Evolutionary conservation across 2,329 filamentous ascomycete species (phyloP), one percentile per base, ranked within the genome.

Genomic region (Xylariales sp.): DNA sequence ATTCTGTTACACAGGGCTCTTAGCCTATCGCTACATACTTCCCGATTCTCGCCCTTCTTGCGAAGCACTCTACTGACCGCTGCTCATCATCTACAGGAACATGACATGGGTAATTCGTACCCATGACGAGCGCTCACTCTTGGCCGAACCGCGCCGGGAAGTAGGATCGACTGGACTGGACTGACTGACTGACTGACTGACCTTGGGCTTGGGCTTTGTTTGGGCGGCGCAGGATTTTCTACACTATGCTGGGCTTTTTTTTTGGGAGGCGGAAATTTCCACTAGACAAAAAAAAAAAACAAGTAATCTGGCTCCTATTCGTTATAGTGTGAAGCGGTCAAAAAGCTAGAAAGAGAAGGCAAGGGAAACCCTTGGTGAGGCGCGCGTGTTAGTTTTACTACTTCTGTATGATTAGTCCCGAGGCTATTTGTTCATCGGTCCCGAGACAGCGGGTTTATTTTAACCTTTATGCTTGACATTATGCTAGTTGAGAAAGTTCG

Each of bases 101-200:
- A 91, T 75, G 87, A 90, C 74, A 82, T 90, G 79, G 89, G 89
- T 54, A 91, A 91, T 64, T 87, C 85, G 36, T 87, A 85, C 77
- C 79, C 82, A 65, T 85, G 71, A 81, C 10, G 34, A 62, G 12
- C 3, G 30, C 23, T 23, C 45, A 23, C 36, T 39, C 43, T 18
- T 48, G 18, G 18, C 12, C 49, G 3, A 36, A 28, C 18, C 49
- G 7, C 23, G 57, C 9, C 50, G 53, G 50, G 14, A 52, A 52
- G 32, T 50, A 50, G 16, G 39, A 41, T 5, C 32, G 23, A 23
- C 23, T 23, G 23, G 23, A 23, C 23, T 23, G 23, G 23, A 23
- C 23, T 23, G 23, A 23, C 23, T 23, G 23, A 23, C 23, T 23
- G 23, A 23, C 23, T 23, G 23, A 23, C 23, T 23, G 23, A 23